phyloP scores from a whole-genome alignment of 345 rosid species.

The Corymbia maculata region DNA sequence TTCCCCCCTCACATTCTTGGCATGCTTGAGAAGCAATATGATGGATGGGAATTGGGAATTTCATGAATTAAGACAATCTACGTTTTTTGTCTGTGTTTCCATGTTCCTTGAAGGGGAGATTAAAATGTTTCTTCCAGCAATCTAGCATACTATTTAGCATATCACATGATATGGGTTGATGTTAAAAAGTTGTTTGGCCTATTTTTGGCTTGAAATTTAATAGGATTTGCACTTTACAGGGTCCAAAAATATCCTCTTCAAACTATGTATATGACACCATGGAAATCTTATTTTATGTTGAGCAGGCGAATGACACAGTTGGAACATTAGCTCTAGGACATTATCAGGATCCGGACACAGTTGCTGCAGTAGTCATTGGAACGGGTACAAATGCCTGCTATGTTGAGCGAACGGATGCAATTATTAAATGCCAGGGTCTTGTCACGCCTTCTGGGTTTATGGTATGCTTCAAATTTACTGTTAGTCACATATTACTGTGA shows the following conservation, averaged over 20 bases:
- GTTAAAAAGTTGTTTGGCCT: not conserved
- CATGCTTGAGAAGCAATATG: not conserved
- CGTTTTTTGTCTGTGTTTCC: not conserved
- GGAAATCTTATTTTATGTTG: not conserved
- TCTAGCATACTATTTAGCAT: not conserved
- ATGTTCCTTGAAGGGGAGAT: not conserved
- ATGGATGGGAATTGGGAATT: not conserved
- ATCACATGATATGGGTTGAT: not conserved
- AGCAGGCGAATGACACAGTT: slow-evolving; percentile 90
- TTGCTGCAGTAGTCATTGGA: slow-evolving; percentile 88
- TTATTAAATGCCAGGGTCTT: slow-evolving; percentile 88
- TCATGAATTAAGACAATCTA: not conserved
- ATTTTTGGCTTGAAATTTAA: not conserved
- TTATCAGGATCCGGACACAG: slow-evolving; percentile 82
- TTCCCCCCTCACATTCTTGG: not conserved
- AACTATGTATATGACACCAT: not conserved
- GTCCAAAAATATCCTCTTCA: not conserved
- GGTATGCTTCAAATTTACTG: slow-evolving; percentile 32
- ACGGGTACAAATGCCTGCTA: slow-evolving; percentile 96
- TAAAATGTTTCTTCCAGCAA: not conserved
- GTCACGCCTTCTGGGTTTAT: slow-evolving; percentile 79
- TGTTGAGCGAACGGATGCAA: slow-evolving; percentile 81
- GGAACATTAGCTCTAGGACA: slow-evolving; percentile 92
- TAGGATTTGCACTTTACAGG: not conserved
- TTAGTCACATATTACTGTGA: not conserved